Conservation (phyloP, 345 rosid species). For the Moringa oleifera region DNA sequence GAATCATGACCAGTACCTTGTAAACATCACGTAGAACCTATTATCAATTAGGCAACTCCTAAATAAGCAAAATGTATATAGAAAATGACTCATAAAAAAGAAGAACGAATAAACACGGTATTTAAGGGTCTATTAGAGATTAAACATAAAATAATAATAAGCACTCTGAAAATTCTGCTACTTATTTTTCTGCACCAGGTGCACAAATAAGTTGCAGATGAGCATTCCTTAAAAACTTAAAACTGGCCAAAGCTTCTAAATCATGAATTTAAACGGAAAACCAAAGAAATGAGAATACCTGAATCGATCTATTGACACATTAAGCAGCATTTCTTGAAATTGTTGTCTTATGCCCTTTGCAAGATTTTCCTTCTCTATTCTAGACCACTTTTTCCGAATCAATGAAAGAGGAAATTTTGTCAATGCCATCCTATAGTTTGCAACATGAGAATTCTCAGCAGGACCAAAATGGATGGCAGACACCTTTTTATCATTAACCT, state of each 20-base stretch:
- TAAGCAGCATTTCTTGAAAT: conserved; percentile 62
- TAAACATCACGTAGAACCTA: neutral
- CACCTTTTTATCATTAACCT: conserved; percentile 50
- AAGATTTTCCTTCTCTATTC: conserved; percentile 63
- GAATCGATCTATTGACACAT: conserved; percentile 44
- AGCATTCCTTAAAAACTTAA: neutral
- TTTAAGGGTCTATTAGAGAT: no score
- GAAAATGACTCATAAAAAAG: no score
- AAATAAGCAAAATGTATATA: no score
- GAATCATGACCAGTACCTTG: neutral
- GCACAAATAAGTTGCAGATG: no score
- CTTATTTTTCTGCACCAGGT: no score
- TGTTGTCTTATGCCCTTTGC: conserved; percentile 68
- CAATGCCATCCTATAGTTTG: conserved; percentile 52
- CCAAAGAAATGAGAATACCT: conserved; percentile 34
- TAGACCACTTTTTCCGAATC: conserved; percentile 64
- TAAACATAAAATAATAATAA: no score
- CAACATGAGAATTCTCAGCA: conserved; percentile 61
- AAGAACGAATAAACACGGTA: no score
- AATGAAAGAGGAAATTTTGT: conserved; percentile 43
- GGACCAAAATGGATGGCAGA: conserved; percentile 54
- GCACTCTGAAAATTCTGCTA: no score
- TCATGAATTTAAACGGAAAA: neutral
- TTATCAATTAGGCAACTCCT: neutral
- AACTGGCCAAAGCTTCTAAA: neutral